Evolutionary conservation across 2,329 filamentous ascomycete genomes (phyloP).

Genomic region (Fusarium odoratissimum): DNA sequence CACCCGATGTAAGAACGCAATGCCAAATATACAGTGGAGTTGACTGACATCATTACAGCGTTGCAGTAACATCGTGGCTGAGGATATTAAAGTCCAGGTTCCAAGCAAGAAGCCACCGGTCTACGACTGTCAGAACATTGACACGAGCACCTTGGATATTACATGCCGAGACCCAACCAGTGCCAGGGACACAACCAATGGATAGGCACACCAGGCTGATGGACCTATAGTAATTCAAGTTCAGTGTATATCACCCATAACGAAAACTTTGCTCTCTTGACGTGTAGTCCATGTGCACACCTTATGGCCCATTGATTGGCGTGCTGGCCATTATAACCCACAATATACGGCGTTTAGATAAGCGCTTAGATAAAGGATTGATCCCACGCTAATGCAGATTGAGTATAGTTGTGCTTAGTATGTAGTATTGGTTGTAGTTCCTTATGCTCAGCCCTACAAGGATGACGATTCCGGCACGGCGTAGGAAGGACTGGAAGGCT

Average conservation of each 20-base stretch:
- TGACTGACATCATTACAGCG: conserved; percentile 24
- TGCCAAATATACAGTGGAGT: accelerated
- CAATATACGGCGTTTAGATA: background rate
- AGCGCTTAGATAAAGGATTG: background rate
- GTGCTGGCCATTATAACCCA: background rate
- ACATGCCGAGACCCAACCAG: conserved; percentile 27
- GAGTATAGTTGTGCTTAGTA: background rate
- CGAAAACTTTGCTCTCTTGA: background rate
- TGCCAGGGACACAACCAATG: conserved; percentile 28
- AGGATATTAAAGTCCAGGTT: conserved; percentile 39
- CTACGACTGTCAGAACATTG: conserved; percentile 41
- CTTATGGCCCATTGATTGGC: no score
- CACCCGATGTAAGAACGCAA: conserved; percentile 38
- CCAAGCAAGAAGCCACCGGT: conserved; percentile 38
- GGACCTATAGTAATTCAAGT: background rate
- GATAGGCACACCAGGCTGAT: background rate
- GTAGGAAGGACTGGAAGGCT: background rate
- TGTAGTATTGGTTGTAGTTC: background rate
- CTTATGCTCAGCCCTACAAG: background rate
- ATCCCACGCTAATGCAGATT: background rate
- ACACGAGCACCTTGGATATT: conserved; percentile 28
- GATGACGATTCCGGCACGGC: background rate
- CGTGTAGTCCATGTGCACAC: background rate
- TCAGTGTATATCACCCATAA: no score
- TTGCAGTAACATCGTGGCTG: conserved; percentile 39